Evolutionary conservation across 164 flowering plant species (phyloP), one percentile per base, ranked within the genome.

Genomic region (Macadamia tetraphylla): DNA sequence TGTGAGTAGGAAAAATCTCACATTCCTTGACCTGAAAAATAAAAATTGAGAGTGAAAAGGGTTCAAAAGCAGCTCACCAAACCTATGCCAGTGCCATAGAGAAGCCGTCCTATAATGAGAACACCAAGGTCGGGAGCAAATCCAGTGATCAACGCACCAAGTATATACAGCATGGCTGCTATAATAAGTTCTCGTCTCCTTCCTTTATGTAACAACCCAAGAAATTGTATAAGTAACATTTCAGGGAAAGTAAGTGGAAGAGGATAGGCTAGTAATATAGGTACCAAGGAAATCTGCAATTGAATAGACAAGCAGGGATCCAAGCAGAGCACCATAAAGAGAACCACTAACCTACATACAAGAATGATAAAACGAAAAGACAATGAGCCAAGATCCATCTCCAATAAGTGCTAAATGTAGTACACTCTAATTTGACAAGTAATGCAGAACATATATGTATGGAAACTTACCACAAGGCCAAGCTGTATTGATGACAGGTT

Each of bases 31-130:
- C 46, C 44, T 14, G 9, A 58, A 23, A 35, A 60, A 71, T 4
- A 49, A 65, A 43, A 15, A 29, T 62, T 60, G 6, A 29, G 69
- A n/a, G 4, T 11, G 52, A 13, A 59, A 60, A 5, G 3, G 3
- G 40, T 55, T 60, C 46, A 18, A 59, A 48, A 67, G 73, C 72
- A 65, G 64, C 90, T 84, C 75, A 94, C 99, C 87, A 90, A 70
- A 65, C 99, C 99, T 68, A 94, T 94, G 62, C 97, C 97, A 70
- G 85, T 84, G 44, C 99, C 99, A 81, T 92, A 92, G 30, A 90
- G 71, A 71, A 88, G 81, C 67, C 99, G 81, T 64, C 94, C 99
- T 43, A 73, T 51, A 70, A 94, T 75, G 56, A 94, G 91, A 77
- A 88, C 77, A 52, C 74, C 77, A 68, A 92, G 90, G 57, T 72